Percentiles rank a stretch among this genome's conserved stretches.
Conservation (phyloP, 1,284 basidiomycete genomes). For the Golubevia pallescens region DNA sequence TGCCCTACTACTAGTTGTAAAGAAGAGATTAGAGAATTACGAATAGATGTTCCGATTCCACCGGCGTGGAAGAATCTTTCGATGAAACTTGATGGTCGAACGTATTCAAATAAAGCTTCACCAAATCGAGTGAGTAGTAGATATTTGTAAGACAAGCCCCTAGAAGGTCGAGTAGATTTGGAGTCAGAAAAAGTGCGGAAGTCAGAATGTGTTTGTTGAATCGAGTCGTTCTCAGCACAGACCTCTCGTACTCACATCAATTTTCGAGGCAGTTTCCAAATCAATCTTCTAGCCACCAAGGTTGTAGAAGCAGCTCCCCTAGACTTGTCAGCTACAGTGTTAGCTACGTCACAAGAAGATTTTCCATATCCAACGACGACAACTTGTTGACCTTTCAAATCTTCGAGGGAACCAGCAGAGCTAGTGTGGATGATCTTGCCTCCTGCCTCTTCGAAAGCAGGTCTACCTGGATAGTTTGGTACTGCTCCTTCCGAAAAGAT, state of each 20-base stretch:
- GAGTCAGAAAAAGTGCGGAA: no score
- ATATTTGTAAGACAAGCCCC: slow-evolving; percentile 41
- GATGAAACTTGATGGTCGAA: slow-evolving; percentile 23
- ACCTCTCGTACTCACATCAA: no score
- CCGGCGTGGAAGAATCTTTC: slow-evolving; percentile 27
- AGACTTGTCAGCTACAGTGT: slow-evolving; percentile 24
- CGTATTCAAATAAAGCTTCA: slow-evolving; percentile 43
- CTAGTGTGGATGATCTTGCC: slow-evolving; percentile 37
- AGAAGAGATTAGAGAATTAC: slow-evolving; percentile 34
- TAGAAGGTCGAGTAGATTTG: no score
- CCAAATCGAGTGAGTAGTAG: slow-evolving; percentile 40
- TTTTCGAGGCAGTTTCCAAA: slow-evolving; percentile 45
- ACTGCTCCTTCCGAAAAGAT: slow-evolving; percentile 36
- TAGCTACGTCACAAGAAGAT: slow-evolving; percentile 42
- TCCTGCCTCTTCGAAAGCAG: slow-evolving; percentile 27
- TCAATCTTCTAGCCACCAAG: slow-evolving; percentile 38
- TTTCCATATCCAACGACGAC: slow-evolving; percentile 50
- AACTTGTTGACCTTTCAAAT: slow-evolving; percentile 27
- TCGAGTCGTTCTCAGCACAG: no score
- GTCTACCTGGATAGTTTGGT: slow-evolving; percentile 30
- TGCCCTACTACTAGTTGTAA: slow-evolving; percentile 28
- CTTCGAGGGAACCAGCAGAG: slow-evolving; percentile 18
- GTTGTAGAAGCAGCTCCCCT: slow-evolving; percentile 23
- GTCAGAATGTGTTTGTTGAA: no score
- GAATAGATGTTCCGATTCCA: slow-evolving; percentile 20